Conservation (phyloP, 140 eudicot species). For the Eryngium alpinum region DNA sequence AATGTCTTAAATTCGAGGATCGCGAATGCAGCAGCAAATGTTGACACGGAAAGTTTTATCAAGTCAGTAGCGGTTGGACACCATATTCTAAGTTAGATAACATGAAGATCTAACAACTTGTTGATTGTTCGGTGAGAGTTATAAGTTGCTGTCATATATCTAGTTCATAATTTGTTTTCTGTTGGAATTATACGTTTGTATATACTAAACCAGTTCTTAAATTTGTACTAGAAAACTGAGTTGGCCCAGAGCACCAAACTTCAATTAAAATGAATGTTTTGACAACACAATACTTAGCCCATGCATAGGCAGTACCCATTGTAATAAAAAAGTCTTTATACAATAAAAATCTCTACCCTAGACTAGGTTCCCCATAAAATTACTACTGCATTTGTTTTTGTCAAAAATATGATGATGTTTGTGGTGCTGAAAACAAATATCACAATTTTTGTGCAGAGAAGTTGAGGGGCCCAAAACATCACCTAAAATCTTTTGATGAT, state of each 20-base stretch:
- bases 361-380: not conserved
- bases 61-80: no score
- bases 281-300: not conserved
- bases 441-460: not conserved
- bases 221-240: not conserved
- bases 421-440: no score
- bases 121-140: no score
- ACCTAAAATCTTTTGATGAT: not conserved
- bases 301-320: not conserved
- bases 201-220: not conserved
- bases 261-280: not conserved
- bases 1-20: no score
- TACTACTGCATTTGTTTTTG: no score
- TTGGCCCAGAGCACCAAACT: not conserved
- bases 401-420: not conserved
- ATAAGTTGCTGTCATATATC: no score
- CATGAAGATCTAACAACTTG: not conserved
- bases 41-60: no score
- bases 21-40: no score
- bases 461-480: slow-evolving; percentile 12
- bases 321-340: not conserved
- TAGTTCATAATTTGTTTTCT: no score
- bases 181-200: not conserved
- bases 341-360: not conserved
- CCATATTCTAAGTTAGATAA: no score